Conservation (phyloP, 2,329 filamentous ascomycete genomes). For the Penicillium sclerotigenum region DNA sequence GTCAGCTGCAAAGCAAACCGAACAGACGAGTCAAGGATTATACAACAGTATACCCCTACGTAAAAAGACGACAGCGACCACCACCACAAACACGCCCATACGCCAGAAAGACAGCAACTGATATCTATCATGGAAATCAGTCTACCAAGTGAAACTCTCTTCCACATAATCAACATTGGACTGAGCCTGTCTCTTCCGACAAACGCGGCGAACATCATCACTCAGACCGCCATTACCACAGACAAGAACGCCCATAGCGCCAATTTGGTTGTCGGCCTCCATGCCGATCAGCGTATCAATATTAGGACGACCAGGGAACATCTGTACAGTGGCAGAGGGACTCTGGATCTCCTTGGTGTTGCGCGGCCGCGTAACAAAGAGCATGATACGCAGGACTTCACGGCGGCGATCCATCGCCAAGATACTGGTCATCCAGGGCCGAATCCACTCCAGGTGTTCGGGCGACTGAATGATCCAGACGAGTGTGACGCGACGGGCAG, state of each 20-base stretch:
- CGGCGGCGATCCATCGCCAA: slow-evolving; percentile 75
- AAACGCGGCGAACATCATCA: slow-evolving; percentile 70
- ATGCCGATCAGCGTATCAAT: slow-evolving; percentile 73
- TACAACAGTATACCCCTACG: not conserved
- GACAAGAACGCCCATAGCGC: slow-evolving; percentile 83
- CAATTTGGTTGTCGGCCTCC: slow-evolving; percentile 77
- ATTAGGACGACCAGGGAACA: slow-evolving; percentile 87
- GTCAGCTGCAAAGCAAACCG: slow-evolving; percentile 1
- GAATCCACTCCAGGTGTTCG: slow-evolving; percentile 88
- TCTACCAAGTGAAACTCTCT: slow-evolving; percentile 63
- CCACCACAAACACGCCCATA: not conserved
- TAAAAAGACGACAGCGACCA: not conserved
- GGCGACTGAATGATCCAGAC: slow-evolving; percentile 92
- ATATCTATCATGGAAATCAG: not conserved
- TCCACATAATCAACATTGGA: slow-evolving; percentile 71
- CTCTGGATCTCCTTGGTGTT: slow-evolving; percentile 78
- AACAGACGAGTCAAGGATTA: not conserved
- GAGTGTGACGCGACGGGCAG: slow-evolving; percentile 75
- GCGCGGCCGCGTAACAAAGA: slow-evolving; percentile 86
- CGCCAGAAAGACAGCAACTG: not conserved
- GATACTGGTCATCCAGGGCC: slow-evolving; percentile 77
- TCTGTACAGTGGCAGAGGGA: slow-evolving; percentile 75
- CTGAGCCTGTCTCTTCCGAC: slow-evolving; percentile 59
- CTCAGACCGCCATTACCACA: slow-evolving; percentile 72
- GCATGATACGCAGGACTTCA: slow-evolving; percentile 77